phyloP scores from a whole-genome alignment of 2,329 filamentous ascomycete species.

The Bertia moriformis region DNA sequence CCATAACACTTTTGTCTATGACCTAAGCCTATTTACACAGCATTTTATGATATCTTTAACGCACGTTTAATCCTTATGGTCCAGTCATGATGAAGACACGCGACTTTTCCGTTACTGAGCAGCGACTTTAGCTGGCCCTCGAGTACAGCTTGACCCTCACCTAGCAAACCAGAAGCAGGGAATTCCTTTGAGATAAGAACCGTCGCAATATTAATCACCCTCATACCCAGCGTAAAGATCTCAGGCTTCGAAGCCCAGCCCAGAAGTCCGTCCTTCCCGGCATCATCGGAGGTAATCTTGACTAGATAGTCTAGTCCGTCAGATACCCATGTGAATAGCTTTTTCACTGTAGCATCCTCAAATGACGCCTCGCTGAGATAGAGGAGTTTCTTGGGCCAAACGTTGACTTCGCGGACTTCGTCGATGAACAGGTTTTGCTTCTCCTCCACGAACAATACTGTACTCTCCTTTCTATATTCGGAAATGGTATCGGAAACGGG shows the following conservation, averaged over 20 bases:
- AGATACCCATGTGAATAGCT: not conserved
- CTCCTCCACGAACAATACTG: conserved; percentile 38
- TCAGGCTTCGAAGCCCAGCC: conserved; percentile 37
- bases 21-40: not conserved
- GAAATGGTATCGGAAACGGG: not conserved
- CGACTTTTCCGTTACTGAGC: not conserved
- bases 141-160: not conserved
- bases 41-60: not conserved
- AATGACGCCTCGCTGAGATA: not conserved
- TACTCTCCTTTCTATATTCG: not conserved
- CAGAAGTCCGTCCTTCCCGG: conserved; percentile 27
- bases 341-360: not conserved
- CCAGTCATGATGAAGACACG: not conserved
- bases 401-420: conserved; percentile 31
- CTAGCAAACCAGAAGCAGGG: not conserved
- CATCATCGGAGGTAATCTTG: conserved; percentile 8
- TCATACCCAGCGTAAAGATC: conserved; percentile 17
- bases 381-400: conserved; percentile 29
- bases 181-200: not conserved
- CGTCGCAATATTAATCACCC: not conserved
- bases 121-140: not conserved
- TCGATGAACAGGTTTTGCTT: conserved; percentile 52
- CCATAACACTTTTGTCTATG: conserved; percentile 1
- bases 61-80: not conserved
- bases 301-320: not conserved